Conservation (phyloP, 2,329 filamentous ascomycete genomes). For the Penicillium crustosum region DNA sequence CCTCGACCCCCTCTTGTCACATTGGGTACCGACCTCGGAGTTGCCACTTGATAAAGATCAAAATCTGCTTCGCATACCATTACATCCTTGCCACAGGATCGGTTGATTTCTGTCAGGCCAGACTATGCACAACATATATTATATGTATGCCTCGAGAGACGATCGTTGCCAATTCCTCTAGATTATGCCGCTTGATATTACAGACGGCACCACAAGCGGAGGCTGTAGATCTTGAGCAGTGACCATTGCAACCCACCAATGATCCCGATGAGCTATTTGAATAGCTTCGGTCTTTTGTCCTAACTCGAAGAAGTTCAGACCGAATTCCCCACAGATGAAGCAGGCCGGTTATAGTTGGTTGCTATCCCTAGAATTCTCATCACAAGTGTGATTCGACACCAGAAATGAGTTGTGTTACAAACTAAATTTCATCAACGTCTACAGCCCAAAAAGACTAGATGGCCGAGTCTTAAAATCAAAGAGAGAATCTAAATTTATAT, state of each 20-base stretch:
- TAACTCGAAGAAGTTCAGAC: slow-evolving; percentile 1
- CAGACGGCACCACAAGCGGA: slow-evolving; percentile 6
- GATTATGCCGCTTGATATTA: slow-evolving; percentile 1
- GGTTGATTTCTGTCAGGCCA: neutral
- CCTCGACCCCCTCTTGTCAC: neutral
- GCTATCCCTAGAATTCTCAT: neutral
- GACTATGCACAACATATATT: neutral
- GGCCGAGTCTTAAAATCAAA: neutral
- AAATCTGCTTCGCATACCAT: slow-evolving; percentile 9
- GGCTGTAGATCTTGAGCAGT: slow-evolving; percentile 12
- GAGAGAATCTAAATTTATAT: neutral
- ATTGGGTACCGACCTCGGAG: slow-evolving; percentile 4
- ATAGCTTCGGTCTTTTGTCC: slow-evolving; percentile 12
- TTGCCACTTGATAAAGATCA: slow-evolving; percentile 3
- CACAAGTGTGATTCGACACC: neutral
- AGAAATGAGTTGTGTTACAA: slow-evolving; percentile 10
- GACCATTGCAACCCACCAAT: slow-evolving; percentile 13
- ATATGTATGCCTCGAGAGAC: neutral
- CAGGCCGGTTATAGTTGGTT: neutral
- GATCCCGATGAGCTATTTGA: slow-evolving; percentile 8
- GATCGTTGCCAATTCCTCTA: neutral
- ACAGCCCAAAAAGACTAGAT: neutral
- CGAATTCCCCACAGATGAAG: neutral
- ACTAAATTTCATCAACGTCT: neutral
- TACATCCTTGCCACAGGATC: slow-evolving; percentile 3